Base-by-base conservation (phyloP, 164 flowering plant species). In the Tetrastigma voinierianum region DNA sequence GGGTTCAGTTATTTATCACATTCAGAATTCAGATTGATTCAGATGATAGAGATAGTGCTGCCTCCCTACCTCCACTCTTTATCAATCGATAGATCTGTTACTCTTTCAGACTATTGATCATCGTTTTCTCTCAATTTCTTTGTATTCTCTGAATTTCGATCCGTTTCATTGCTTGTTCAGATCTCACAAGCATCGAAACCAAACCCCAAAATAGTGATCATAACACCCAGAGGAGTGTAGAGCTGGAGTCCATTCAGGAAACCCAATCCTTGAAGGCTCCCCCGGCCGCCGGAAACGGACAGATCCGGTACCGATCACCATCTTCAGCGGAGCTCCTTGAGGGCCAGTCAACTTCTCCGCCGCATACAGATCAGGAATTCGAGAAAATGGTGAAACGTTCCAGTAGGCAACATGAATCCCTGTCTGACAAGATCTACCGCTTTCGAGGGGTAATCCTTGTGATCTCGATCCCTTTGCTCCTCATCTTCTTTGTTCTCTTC, bases 281-380 rank as follows among this genome's bases (percentile, higher is more conserved):
- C 61, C 72, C 46, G n/a, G 47, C 80, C 64, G 20, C 76, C 58
- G 83, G 75, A 52, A 89, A 78, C 92, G 90, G 90, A 14, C 89
- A 89, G 92, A 90, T 92, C 90, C 90, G 97, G n/a, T 92, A 85
- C 83, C 78, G 98, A 67, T 75, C 98, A 3, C 96, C 96, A 0
- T 95, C 97, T 51, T 83, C 93, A 7, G 83, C 93, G 13, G 98
- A 94, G 55, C 86, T 94, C 4, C 65, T 80, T n/a, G 94, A 88
- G 20, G 68, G 73, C 40, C 87, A 84, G 68, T 4, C 69, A 25
- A 53, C 16, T 24, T 45, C 63, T 12, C 59, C 68, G 1, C 62
- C 70, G 19, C 46, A 32, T 32, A 32, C 40, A 32, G 40, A 32
- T 32, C 40, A 32, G 40, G 40, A 32, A 0, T 32, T 32, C 6